Evolutionary conservation across 1,284 basidiomycete species (phyloP), one percentile per base, ranked within the genome.

Genomic region (Chalciporus sp.): DNA sequence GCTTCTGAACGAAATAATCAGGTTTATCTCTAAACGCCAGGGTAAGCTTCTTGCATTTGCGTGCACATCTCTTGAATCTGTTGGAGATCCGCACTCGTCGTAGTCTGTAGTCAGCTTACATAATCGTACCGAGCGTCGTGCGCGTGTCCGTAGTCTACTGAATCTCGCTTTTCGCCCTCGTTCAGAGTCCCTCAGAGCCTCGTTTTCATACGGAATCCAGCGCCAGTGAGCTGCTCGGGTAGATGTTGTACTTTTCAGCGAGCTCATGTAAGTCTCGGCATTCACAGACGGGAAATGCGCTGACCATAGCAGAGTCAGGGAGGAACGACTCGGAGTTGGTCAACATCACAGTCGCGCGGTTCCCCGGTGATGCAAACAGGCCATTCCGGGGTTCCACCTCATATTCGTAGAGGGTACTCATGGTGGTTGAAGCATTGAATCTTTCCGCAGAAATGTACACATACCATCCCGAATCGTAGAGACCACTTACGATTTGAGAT

Each of bases 401-500:
- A n/a, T 69, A 70, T 8, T 69, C 71, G 45, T 72, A 70, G 28
- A 65, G 64, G 31, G 73, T 62, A 31, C 61, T 69, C 65, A 71
- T 66, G 46, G 61, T 63, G 39, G 66, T 68, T 40, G 63, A 66
- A 28, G 63, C 71, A 58, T 52, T 58, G 43, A 63, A 65, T 47
- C 66, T 65, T n/a, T n/a, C n/a, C n/a, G 20, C 29, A 31, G 7
- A 7, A 9, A 17, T n/a, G 27, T 37, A 16, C 68, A n/a, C 23
- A 67, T 66, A 57, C 69, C 65, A 47, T 66, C 71, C 33, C 11
- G n/a, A n/a, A n/a, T 14, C 52, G 35, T 47, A 42, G 47, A 17
- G 8, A 16, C 40, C 33, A 16, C 75, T 58, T 53, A 77, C 77
- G 72, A 74, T 44, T 74, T 64, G 10, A 79, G 59, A 54, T 77